Evolutionary conservation across 805 yeast species (phyloP).

Genomic region (Schwanniomyces pseudopolymorphus): DNA sequence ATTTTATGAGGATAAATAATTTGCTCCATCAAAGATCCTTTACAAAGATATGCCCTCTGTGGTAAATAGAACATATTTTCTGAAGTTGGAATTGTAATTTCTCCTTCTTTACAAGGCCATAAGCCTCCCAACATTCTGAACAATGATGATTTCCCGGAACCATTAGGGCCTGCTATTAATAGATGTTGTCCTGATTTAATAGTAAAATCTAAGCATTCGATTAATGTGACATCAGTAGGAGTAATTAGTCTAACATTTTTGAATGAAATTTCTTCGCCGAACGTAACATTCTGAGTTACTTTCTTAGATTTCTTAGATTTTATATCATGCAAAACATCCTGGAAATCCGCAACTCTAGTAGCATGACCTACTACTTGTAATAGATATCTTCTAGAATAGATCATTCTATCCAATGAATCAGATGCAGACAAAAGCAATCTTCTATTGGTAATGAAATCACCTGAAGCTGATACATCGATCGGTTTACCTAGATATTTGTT

Average conservation of each 20-base stretch:
- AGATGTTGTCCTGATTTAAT: conserved; percentile 81
- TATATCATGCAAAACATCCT: conserved; percentile 58
- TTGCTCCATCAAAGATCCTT: conserved; percentile 81
- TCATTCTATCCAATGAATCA: conserved; percentile 82
- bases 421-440: conserved; percentile 81
- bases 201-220: conserved; percentile 64
- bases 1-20: conserved; percentile 82
- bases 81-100: conserved; percentile 61
- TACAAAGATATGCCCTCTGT: conserved; percentile 84
- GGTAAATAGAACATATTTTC: conserved; percentile 84
- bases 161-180: conserved; percentile 92
- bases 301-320: conserved; percentile 15
- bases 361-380: conserved; percentile 85
- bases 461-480: conserved; percentile 53
- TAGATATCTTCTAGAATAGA: conserved; percentile 79
- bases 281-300: conserved; percentile 20
- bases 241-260: conserved; percentile 78
- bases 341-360: conserved; percentile 67
- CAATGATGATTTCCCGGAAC: conserved; percentile 91
- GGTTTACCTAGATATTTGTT: conserved; percentile 49
- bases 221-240: conserved; percentile 76
- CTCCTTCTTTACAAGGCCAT: conserved; percentile 75
- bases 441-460: conserved; percentile 87
- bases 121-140: conserved; percentile 89
- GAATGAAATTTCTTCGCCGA: conserved; percentile 63